Base-by-base conservation (phyloP, 1,139 yeast species). In the Suhomyces chickasaworum region DNA sequence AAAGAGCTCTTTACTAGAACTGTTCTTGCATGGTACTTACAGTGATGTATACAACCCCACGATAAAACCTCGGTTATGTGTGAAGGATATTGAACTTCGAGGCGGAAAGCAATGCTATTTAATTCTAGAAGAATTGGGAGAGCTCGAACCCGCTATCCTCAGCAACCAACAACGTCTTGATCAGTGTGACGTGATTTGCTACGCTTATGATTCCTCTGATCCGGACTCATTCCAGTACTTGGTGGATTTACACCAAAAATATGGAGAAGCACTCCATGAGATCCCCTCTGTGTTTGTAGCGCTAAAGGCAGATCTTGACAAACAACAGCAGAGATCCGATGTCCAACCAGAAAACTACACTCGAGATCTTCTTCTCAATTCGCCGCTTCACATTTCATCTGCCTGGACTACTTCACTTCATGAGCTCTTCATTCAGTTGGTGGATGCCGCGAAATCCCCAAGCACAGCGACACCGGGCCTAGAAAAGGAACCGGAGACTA, bases 41-140 rank as follows among this genome's bases (percentile, higher is more conserved):
- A 79, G 88, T 45, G 90, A 84, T 18, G 62, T 72, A 0, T 88
- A 91, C 61, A 80, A 89, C 3, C 97, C 97, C 0, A 89, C 97
- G 0, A 83, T 89, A 18, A 81, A 80, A 49, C 91, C 96, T 1
- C 73, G 86, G 39, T 75, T 88, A 1, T 95, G 89, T 10, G 97
- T 90, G 1, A 93, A 93, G 60, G 91, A 95, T 59, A 90, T 93
- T n/a, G 99, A 93, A 62, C 70, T 91, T 58, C 83, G 86, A 45
- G 98, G 98, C 1, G 98, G 98, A 1, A 91, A 89, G 60, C 99
- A 93, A 63, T 90, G 96, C 63, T 93, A 93, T 60, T 70, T 93
- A 58, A 89, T 93, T 44, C 65, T 93, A 38, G 96, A 91, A 63
- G 99, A 93, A 58, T 68, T 90, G 29, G 97, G 97, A 0, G 96